Evolutionary conservation across 2,329 filamentous ascomycete genomes (phyloP), one percentile per base, ranked within the genome.

Genomic region (Phaeophleospora eucalypticola): DNA sequence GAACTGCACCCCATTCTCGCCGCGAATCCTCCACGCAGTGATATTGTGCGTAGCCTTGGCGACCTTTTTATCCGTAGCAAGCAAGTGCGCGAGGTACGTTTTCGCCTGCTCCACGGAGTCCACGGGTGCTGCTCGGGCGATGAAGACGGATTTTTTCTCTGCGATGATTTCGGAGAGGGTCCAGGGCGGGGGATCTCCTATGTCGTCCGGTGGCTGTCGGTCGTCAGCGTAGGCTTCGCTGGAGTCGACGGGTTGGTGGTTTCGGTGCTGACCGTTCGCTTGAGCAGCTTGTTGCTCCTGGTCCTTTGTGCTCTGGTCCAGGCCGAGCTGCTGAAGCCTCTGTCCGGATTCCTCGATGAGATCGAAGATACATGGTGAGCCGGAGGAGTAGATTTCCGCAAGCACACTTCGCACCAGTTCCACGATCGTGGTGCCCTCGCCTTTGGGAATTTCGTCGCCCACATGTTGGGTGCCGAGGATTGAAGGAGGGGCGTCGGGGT

Each of bases 41-140:
- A 98, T 96, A 67, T 97, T 97, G 67, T 98, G 93, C 50, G 91
- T 89, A 3, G 93, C 93, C 38, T 78, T 74, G n/a, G 89, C 84
- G 29, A 89, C 84, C 58, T 87, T 89, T 69, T 86, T 89, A 68
- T 97, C 89, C 7, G 82, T 86, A 4, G 83, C 78, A 6, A 96
- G 76, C 1, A 98, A 77, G 65, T 94, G 83, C 36, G 81, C 75
- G 1, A 97, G 70, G 61, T 81, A 90, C 2, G 72, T 68, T 48
- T 81, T 80, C 2, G 90, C 91, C 66, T 93, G 80, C 1, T 76
- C 72, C 0, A 87, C 80, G 3, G 84, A 87, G 0, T 76, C 71
- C 1, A 95, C 88, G 2, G 69, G 70, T 0, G 86, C 86, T 29
- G 81, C 84, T 29, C 89, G 83, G 1, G 87, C 93, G 36, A 97